Base-by-base conservation (phyloP, 257 asterid genomes). In the Petrea volubilis region DNA sequence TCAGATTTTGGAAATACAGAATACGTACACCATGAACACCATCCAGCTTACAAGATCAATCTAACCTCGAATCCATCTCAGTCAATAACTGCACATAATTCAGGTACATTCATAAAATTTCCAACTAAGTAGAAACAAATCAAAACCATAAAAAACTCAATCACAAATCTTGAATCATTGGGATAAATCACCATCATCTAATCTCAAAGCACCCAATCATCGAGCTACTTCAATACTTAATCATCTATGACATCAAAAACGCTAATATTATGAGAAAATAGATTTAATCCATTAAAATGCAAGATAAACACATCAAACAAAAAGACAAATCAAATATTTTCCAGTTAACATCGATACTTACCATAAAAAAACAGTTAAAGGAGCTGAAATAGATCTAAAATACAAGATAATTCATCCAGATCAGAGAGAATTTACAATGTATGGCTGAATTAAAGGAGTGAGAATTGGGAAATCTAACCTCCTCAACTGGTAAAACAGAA, bases 301-400 rank as follows among this genome's bases (percentile, higher is more conserved):
- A 36, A 9, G 47, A 44, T 59, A 8, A 50, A 44, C 46, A 25
- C 20, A 21, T 17, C 20, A 43, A 12, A 1, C 28, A 43, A 1
- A 18, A 29, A 1, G 63, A 23, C 17, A 0, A 46, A 43, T 23
- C 6, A 20, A 17, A 18, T 14, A 64, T 47, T 7, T 14, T 47
- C 59, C 21, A 50, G 52, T 49, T 27, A 38, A 76, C 12, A 6
- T n/a, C 21, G 62, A 31, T 55, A 76, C 10, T 51, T 38, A 66
- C 74, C 81, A 8, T 67, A 49, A 59, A 58, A 40, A 76, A 9
- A 72, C 44, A 50, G 38, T 7, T 24, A 59, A 33, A 0, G 3
- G 20, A 52, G 64, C 58, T 33, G 43, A 52, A 46, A 60, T 17
- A 72, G 77, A 78, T 74, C 77, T 47, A 73, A 74, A 57, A 0